Conservation (phyloP, 1,139 yeast genomes). For the Diutina ranongensis region DNA sequence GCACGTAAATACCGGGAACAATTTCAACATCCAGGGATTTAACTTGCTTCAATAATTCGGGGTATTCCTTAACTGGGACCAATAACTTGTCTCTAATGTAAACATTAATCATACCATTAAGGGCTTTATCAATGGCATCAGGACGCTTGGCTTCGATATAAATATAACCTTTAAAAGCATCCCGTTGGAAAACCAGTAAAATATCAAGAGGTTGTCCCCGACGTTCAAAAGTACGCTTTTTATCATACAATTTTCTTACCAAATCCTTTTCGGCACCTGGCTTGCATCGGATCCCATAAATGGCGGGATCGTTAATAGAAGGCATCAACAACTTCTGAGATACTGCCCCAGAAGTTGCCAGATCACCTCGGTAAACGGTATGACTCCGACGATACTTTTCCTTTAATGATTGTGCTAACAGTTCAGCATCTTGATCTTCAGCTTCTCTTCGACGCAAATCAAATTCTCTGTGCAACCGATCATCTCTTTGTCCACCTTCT, state of each 20-base stretch:
- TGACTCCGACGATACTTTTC: conserved; percentile 88
- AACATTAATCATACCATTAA: conserved; percentile 82
- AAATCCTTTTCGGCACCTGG: conserved; percentile 90
- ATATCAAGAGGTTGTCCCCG: conserved; percentile 57
- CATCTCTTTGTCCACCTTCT: conserved; percentile 35
- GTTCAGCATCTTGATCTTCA: conserved; percentile 92
- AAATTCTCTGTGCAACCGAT: conserved; percentile 79
- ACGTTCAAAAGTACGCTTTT: conserved; percentile 60
- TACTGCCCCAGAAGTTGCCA: conserved; percentile 60
- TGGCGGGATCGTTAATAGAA: conserved; percentile 90
- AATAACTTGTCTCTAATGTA: conserved; percentile 60
- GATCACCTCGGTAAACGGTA: conserved; percentile 79
- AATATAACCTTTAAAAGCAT: conserved; percentile 80
- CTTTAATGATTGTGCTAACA: conserved; percentile 83
- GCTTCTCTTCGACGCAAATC: conserved; percentile 84
- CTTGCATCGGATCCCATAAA: conserved; percentile 91
- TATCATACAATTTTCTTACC: conserved; percentile 74
- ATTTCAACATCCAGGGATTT: conserved; percentile 81
- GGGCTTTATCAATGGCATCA: conserved; percentile 82
- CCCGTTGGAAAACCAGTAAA: conserved; percentile 90
- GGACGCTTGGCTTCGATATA: conserved; percentile 91
- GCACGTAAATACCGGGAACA: conserved; percentile 84
- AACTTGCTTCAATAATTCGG: conserved; percentile 83
- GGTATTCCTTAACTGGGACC: conserved; percentile 93
- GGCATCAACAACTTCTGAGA: conserved; percentile 92